Evolutionary conservation across 2,329 filamentous ascomycete species (phyloP), one percentile per base, ranked within the genome.

Genomic region (Aspergillus novofumigatus): DNA sequence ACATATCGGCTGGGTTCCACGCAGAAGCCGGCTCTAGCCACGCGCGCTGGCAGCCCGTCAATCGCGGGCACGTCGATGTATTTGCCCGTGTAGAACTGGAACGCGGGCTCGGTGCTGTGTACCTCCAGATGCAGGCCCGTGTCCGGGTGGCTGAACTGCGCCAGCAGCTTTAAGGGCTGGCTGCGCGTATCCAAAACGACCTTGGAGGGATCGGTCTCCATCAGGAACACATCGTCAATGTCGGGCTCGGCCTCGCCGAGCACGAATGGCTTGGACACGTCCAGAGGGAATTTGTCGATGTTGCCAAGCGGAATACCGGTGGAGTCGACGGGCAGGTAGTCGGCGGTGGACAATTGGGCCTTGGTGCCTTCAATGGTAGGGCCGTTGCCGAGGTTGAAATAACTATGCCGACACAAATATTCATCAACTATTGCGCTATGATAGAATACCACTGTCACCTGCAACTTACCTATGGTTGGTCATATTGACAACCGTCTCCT

Each of bases 41-140:
- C 84, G 51, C 90, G 83, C 1, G 87, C 86, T 0, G 88, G 84
- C 28, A 83, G 74, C 2, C 78, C 80, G 32, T 77, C 80, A 23
- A 80, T 78, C 57, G 75, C 87, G 0, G 90, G 88, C 11, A 96
- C 88, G 66, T 94, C 79, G 63, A 95, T 92, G 69, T 86, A 88
- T 69, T 90, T 88, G 62, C 93, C 94, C 0, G 92, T 95, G 77
- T 97, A 97, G 78, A 97, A 96, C 75, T 97, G 93, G 81, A 97
- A 97, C 0, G 91, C 90, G 0, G 94, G 94, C 79, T 97, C 93
- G 0, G 93, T 97, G 78, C 90, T 94, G 68, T 86, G 80, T 5
- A 96, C 88, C 74, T 97, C 90, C 51, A 97, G 85, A 71, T 95
- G 88, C 63, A 97, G 81, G 61, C 86, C 85, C 28, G 86, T 88